Evolutionary conservation across 495 filamentous ascomycete genomes (phyloP).

Genomic region (Amniculicola lignicola): DNA sequence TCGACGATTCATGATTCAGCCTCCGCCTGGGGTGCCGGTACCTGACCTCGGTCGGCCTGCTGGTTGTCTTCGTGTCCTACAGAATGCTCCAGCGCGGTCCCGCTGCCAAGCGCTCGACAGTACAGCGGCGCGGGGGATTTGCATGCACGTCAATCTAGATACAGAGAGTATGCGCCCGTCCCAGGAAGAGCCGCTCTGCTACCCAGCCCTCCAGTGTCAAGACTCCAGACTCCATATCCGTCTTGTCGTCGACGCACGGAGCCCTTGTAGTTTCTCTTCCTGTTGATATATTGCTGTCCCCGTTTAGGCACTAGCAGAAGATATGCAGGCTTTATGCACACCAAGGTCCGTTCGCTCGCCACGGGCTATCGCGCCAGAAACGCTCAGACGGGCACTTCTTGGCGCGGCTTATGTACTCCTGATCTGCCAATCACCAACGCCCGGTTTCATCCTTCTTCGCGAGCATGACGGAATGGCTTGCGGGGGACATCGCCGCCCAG

Average conservation of each 20-base stretch:
- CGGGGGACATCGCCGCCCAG: constrained; percentile 2
- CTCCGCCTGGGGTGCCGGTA: background rate
- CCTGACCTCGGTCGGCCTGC: background rate
- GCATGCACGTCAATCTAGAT: constrained; percentile 28
- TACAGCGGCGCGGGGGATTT: constrained; percentile 25
- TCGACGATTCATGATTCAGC: background rate
- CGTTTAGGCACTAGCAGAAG: constrained; percentile 8
- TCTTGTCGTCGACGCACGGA: background rate
- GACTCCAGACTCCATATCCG: background rate
- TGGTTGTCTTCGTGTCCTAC: background rate
- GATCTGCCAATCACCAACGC: constrained; percentile 27
- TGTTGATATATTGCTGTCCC: constrained; percentile 1
- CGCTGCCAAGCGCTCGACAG: constrained; percentile 13
- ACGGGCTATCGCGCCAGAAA: constrained; percentile 15
- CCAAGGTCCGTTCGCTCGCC: background rate
- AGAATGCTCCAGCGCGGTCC: background rate
- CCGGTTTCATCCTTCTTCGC: constrained; percentile 19
- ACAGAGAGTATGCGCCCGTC: background rate
- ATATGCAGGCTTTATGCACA: constrained; percentile 27
- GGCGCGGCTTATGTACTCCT: constrained; percentile 26
- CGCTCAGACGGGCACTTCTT: constrained; percentile 13
- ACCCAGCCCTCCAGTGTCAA: background rate
- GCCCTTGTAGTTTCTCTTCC: constrained; percentile 3
- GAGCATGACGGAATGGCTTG: constrained; percentile 30
- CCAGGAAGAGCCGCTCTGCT: background rate